Percentiles rank a stretch among this genome's conserved stretches.
Conservation (phyloP, 2,329 filamentous ascomycete species). For the Ophiostoma himal-ulmi region DNA sequence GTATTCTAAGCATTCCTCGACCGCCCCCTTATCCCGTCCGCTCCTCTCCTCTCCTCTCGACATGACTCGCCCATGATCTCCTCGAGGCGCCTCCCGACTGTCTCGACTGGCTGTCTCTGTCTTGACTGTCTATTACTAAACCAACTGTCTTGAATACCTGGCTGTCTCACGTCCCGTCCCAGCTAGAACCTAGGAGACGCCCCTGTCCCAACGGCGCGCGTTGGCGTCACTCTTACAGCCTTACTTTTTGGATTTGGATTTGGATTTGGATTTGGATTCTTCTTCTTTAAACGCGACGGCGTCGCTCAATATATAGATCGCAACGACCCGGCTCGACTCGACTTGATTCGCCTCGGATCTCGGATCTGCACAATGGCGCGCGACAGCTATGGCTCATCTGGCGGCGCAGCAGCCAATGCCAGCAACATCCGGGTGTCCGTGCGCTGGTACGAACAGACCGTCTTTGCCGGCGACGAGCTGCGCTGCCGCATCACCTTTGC, state of each 20-base stretch:
- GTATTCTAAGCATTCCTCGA: neutral
- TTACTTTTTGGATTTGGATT: neutral
- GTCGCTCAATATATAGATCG: neutral
- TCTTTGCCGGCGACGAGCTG: slow-evolving; percentile 94
- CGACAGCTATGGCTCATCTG: slow-evolving; percentile 8
- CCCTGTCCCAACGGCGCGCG: neutral
- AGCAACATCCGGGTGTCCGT: slow-evolving; percentile 91
- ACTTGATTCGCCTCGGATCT: too few species aligned
- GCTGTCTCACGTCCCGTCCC: neutral
- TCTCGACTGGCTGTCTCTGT: slow-evolving; percentile 4
- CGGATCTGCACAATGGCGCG: slow-evolving; percentile 14
- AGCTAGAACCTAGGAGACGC: neutral
- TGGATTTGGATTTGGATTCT: neutral
- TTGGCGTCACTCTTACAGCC: neutral
- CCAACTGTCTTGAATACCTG: neutral
- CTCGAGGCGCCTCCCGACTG: slow-evolving; percentile 8
- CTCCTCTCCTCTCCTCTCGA: neutral
- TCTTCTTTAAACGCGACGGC: neutral
- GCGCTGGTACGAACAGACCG: slow-evolving; percentile 85
- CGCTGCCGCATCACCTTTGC: slow-evolving; percentile 95
- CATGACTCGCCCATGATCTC: slow-evolving; percentile 11
- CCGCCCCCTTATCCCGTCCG: neutral
- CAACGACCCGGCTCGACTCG: neutral
- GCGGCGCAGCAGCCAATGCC: slow-evolving; percentile 5
- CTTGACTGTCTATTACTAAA: neutral